These are phyloP conservation scores for Pseudozyma flocculosa DNA, from an alignment of 1,284 basidiomycete species.

Conservation along the genomic window DNA sequence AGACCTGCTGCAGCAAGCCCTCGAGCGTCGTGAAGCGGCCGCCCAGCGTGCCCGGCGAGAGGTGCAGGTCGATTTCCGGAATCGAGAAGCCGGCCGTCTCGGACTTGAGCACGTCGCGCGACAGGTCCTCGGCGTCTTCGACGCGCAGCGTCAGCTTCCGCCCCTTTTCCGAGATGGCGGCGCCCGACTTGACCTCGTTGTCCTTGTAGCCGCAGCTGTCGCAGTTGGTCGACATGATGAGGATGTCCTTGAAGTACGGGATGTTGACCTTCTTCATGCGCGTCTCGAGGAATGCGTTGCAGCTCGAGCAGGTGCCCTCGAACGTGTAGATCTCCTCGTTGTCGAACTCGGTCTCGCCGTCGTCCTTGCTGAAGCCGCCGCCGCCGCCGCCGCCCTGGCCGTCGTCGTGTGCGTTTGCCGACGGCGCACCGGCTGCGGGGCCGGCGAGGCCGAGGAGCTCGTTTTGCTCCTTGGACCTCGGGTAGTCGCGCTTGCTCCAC, in stretches of 20 bases:
- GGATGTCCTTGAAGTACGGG: constrained; percentile 97
- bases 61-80: constrained; percentile 90
- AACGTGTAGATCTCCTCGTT: constrained; percentile 88
- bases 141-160: constrained; percentile 86
- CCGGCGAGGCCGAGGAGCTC: constrained; percentile 71
- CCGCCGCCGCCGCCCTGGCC: constrained; percentile 49
- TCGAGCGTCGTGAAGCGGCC: constrained; percentile 98
- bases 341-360: constrained; percentile 59
- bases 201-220: constrained; percentile 91
- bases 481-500: constrained; percentile 88
- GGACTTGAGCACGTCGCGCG: constrained; percentile 75
- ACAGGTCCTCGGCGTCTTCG: constrained; percentile 89
- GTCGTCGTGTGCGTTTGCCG: constrained; percentile 56
- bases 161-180: constrained; percentile 80
- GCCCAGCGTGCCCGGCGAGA: constrained; percentile 90
- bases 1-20: constrained; percentile 89
- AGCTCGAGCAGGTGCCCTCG: constrained; percentile 84
- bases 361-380: constrained; percentile 51
- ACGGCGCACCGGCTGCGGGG: constrained; percentile 36
- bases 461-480: constrained; percentile 81
- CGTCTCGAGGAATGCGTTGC: constrained; percentile 79
- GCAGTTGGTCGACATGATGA: constrained; percentile 99
- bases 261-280: constrained; percentile 96
- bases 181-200: constrained; percentile 94
- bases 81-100: constrained; percentile 80